These are phyloP conservation scores for Marasmius sp. DNA, from an alignment of 1,284 basidiomycete species.

Conservation along the genomic window DNA sequence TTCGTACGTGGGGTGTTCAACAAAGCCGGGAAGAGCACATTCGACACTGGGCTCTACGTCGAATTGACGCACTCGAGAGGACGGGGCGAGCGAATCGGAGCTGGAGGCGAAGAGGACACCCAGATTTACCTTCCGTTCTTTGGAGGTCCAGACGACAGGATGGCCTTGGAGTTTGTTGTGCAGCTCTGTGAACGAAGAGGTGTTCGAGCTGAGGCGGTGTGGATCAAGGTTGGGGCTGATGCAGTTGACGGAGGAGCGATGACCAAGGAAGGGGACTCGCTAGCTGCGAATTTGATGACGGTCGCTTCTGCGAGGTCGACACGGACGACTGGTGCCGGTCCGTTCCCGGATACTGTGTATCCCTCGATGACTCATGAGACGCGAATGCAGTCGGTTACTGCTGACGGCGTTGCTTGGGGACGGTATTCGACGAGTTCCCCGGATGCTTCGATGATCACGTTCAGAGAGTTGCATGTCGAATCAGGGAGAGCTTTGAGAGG, in stretches of 20 bases:
- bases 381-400: slow-evolving; percentile 65
- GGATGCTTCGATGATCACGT: slow-evolving; percentile 45
- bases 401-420: slow-evolving; percentile 67
- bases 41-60: slow-evolving; percentile 76
- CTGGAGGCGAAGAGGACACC: slow-evolving; percentile 35
- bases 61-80: slow-evolving; percentile 17
- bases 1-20: slow-evolving; percentile 85
- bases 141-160: slow-evolving; percentile 91
- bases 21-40: slow-evolving; percentile 58
- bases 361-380: slow-evolving; percentile 55
- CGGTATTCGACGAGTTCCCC: slow-evolving; percentile 35
- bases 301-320: slow-evolving; percentile 4
- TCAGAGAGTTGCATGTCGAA: slow-evolving; percentile 43
- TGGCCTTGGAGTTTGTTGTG: slow-evolving; percentile 80
- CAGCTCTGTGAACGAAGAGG: slow-evolving; percentile 74
- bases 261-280: neutral
- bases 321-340: slow-evolving; percentile 10
- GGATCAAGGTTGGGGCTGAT: slow-evolving; percentile 37
- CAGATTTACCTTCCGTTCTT: slow-evolving; percentile 92
- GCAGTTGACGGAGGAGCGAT: slow-evolving; percentile 16
- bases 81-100: slow-evolving; percentile 4
- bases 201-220: slow-evolving; percentile 73
- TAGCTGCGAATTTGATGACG: slow-evolving; percentile 4
- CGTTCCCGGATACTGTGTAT: slow-evolving; percentile 65
- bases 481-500: slow-evolving; percentile 56